These are phyloP conservation scores for Teratosphaeria pseudoeucalypti DNA, from an alignment of 2,329 filamentous ascomycete species.

Conservation along the genomic window DNA sequence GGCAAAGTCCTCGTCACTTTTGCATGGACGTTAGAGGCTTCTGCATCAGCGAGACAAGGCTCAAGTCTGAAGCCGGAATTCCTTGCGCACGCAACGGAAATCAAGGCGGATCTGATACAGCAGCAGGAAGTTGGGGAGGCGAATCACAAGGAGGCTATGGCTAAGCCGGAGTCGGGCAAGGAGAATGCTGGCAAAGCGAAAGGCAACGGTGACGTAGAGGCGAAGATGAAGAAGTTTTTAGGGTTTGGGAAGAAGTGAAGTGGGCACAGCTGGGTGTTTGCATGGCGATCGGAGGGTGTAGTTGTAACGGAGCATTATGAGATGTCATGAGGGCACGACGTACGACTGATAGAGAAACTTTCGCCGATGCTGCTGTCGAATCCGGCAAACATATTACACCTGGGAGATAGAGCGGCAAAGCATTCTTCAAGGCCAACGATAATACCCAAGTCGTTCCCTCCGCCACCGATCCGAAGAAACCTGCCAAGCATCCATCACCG, in stretches of 20 bases:
- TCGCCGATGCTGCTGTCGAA: too few species aligned
- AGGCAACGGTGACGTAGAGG: slow-evolving; percentile 26
- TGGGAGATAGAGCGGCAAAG: too few species aligned
- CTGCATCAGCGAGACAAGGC: slow-evolving; percentile 43
- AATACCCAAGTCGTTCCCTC: too few species aligned
- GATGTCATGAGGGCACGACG: background rate
- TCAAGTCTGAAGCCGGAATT: slow-evolving; percentile 51
- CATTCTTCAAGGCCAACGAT: too few species aligned
- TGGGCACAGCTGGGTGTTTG: background rate
- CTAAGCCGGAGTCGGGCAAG: slow-evolving; percentile 16
- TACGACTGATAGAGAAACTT: too few species aligned
- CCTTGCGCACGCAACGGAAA: slow-evolving; percentile 52
- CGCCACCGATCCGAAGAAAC: too few species aligned
- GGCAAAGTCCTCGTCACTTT: slow-evolving; percentile 66
- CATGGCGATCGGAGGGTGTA: background rate
- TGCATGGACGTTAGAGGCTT: slow-evolving; percentile 57
- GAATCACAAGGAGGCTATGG: slow-evolving; percentile 18
- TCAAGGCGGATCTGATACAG: slow-evolving; percentile 53
- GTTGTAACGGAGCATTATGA: background rate
- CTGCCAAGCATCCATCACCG: too few species aligned
- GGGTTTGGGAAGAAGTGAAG: slow-evolving; percentile 55
- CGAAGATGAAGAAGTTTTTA: slow-evolving; percentile 60
- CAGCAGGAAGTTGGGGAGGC: slow-evolving; percentile 26
- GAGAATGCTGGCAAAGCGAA: slow-evolving; percentile 21
- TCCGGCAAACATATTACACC: too few species aligned